Conservation (phyloP, 1,284 basidiomycete species). For the Crepidotus sp. region DNA sequence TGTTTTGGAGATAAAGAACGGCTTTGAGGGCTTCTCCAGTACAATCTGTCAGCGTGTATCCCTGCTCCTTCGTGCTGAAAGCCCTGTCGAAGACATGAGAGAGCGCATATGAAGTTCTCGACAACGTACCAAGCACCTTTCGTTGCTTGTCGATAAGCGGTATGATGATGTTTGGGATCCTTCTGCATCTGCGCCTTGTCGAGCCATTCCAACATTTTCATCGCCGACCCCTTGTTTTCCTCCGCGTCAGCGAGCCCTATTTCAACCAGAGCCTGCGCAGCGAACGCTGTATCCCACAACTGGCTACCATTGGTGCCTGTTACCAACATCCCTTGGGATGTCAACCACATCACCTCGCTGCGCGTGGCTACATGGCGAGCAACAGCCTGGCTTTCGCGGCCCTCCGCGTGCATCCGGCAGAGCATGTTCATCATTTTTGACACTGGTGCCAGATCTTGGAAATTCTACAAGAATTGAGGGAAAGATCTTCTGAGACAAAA, state of each 20-base stretch:
- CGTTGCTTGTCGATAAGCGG: slow-evolving; percentile 76
- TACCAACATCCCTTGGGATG: slow-evolving; percentile 87
- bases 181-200: slow-evolving; percentile 83
- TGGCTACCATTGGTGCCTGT: slow-evolving; percentile 90
- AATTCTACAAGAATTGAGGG: slow-evolving; percentile 26
- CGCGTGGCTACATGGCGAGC: slow-evolving; percentile 66
- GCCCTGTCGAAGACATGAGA: slow-evolving; percentile 1
- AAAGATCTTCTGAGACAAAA: background rate
- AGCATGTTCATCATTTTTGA: slow-evolving; percentile 90
- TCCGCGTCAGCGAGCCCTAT: slow-evolving; percentile 75
- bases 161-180: slow-evolving; percentile 69
- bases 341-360: slow-evolving; percentile 91
- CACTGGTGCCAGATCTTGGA: slow-evolving; percentile 88
- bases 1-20: slow-evolving; percentile 77
- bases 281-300: slow-evolving; percentile 90
- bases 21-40: slow-evolving; percentile 93
- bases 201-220: slow-evolving; percentile 77
- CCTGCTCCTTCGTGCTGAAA: slow-evolving; percentile 88
- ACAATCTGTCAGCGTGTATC: slow-evolving; percentile 93
- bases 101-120: background rate
- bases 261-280: slow-evolving; percentile 88
- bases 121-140: slow-evolving; percentile 81
- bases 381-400: slow-evolving; percentile 64
- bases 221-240: slow-evolving; percentile 60
- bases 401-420: slow-evolving; percentile 63